phyloP scores from a whole-genome alignment of 2,329 filamentous ascomycete genomes.

The Cyanodermella asteris region DNA sequence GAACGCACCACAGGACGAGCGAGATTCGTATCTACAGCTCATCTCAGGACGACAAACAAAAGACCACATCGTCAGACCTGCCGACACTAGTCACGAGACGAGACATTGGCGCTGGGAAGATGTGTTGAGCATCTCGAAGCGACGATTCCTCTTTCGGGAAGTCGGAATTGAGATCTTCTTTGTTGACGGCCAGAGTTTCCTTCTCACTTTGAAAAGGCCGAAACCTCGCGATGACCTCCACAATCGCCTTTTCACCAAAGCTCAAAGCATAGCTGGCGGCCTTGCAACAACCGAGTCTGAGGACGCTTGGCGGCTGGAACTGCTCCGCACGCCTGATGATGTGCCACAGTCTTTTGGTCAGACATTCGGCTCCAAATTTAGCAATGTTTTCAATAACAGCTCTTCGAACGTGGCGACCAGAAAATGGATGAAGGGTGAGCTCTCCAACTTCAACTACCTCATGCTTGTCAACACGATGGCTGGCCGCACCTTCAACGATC shows the following conservation, averaged over 20 bases:
- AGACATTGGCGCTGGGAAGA: constrained; percentile 88
- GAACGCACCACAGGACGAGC: constrained; percentile 78
- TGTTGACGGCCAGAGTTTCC: constrained; percentile 83
- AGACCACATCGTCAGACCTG: constrained; percentile 25
- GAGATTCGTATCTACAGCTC: constrained; percentile 86
- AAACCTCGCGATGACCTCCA: constrained; percentile 59
- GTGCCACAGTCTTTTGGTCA: constrained; percentile 39
- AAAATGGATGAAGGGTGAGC: constrained; percentile 80
- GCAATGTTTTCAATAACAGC: constrained; percentile 70
- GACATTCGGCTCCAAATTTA: constrained; percentile 67
- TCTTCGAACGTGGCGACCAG: constrained; percentile 67
- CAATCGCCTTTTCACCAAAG: constrained; percentile 51
- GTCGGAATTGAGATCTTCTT: constrained; percentile 97
- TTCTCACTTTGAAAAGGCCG: constrained; percentile 64
- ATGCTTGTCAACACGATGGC: constrained; percentile 98
- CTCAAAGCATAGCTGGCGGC: constrained; percentile 54
- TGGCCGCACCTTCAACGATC: constrained; percentile 86
- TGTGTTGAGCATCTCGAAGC: constrained; percentile 85
- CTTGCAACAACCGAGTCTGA: constrained; percentile 55
- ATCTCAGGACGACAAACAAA: constrained; percentile 57
- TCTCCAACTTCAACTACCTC: constrained; percentile 95
- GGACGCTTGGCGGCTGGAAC: constrained; percentile 80
- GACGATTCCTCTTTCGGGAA: constrained; percentile 83
- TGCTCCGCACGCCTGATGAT: constrained; percentile 46
- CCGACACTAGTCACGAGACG: constrained; percentile 49